Base-by-base conservation (phyloP, 1,284 basidiomycete species). In the Ceratorhiza oryzae-sativae region DNA sequence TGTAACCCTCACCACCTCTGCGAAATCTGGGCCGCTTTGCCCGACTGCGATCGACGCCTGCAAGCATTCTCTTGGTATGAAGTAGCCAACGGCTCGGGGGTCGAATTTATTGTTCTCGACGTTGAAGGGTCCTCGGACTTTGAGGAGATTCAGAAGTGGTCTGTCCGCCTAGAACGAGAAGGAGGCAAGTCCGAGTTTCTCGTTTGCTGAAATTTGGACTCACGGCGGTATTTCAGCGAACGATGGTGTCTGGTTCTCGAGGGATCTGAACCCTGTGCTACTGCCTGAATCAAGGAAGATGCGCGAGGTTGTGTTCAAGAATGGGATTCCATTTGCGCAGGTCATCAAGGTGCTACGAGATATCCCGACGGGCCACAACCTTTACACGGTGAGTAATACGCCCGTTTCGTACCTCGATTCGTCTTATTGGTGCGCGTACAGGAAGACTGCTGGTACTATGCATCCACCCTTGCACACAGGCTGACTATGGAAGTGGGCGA, bases 371-470 rank as follows among this genome's bases (percentile, higher is more conserved):
- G 67, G 67, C 1, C 59, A 49, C n/a, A 32, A 46, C 20, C 2
- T 41, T 12, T 23, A 41, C 36, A 59, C 46, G 13, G 67, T 70
- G 39, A 45, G 55, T 59, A 23, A 1, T 20, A 9, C 25, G 9
- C 8, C 25, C 42, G 23, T 68, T 20, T 51, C 23, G 10, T 10
- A 4, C 13, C 46, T 20, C 1, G 20, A 4, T 18, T 9, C 36
- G n/a, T 3, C 9, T 12, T 42, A 2, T 27, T 56, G 1, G 1
- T 12, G 20, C 13, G 4, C n/a, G n/a, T 30, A 2, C 23, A 70
- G 67, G 67, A 70, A 51, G 67, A 70, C 42, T 70, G 67, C 53
- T 70, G 67, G 67, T 70, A 58, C 25, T 70, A 70, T 27, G 42
- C 67, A 15, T 58, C 67, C 27, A 70, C 67, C 3, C 23, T 70